Evolutionary conservation across 176 grass and related monocot species (phyloP).

Genomic region (Alopecurus myosuroides): DNA sequence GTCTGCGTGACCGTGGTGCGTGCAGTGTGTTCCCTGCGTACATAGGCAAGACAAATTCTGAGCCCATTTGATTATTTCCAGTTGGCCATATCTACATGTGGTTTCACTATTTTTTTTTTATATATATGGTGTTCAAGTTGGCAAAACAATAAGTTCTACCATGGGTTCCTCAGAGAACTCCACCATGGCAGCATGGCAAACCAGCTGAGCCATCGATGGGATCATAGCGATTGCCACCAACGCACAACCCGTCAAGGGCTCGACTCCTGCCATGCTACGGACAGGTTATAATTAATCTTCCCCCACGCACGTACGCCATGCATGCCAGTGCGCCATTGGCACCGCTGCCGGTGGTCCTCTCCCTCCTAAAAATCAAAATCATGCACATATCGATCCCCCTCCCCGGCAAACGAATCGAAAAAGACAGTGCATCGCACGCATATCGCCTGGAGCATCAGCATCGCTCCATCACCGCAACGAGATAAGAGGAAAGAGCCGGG

Average conservation of each 20-base stretch:
- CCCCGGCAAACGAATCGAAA: not conserved
- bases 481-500: not conserved
- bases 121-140: no score
- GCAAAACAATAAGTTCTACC: no score
- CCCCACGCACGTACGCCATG: not conserved
- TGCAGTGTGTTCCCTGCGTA: conserved; percentile 5
- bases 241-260: not conserved
- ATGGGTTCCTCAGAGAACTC: no score
- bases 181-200: not conserved
- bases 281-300: not conserved
- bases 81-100: not conserved
- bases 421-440: not conserved
- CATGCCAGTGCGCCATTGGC: not conserved
- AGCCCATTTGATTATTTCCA: conserved; percentile 28
- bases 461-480: not conserved
- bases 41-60: conserved; percentile 31
- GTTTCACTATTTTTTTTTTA: no score
- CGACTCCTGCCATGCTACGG: not conserved
- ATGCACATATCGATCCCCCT: not conserved
- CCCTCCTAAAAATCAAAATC: not conserved
- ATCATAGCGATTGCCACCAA: not conserved
- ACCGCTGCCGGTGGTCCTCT: conserved; percentile 26
- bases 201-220: not conserved
- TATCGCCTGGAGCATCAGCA: conserved; percentile 12
- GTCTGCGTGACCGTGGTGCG: not conserved